phyloP scores from a whole-genome alignment of 352 stramenopile species.

The Thraustochytrium sp. region DNA sequence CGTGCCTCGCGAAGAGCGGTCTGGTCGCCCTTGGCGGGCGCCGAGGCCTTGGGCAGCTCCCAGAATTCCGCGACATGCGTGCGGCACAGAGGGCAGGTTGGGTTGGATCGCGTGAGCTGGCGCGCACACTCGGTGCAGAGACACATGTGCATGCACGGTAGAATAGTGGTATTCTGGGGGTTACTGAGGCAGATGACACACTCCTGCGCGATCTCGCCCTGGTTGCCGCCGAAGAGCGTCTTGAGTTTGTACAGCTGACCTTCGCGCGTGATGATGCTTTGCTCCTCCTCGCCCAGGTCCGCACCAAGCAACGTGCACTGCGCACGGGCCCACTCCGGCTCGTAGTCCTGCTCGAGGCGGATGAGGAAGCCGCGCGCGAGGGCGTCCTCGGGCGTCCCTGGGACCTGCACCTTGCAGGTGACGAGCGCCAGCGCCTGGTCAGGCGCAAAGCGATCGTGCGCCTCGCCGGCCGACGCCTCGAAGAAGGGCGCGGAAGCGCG shows the following conservation, averaged over 20 bases:
- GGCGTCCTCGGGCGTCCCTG: background rate
- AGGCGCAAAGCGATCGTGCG: too few relatives aligned
- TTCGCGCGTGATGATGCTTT: background rate
- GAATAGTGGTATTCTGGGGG: background rate
- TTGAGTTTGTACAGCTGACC: background rate
- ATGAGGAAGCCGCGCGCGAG: background rate
- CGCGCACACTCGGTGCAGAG: background rate
- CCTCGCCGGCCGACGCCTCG: background rate
- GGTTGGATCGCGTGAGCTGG: background rate
- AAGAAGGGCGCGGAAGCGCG: background rate
- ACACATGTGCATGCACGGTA: constrained; percentile 11
- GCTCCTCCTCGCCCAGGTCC: background rate
- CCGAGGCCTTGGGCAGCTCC: constrained; percentile 1
- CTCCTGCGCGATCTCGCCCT: background rate
- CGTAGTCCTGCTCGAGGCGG: background rate
- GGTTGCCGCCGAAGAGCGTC: background rate
- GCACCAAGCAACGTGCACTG: background rate
- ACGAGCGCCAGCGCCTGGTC: too few relatives aligned
- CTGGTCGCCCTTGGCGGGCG: too few relatives aligned
- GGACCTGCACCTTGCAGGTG: background rate
- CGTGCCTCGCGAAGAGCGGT: too few relatives aligned
- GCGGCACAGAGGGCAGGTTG: background rate
- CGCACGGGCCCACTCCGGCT: background rate
- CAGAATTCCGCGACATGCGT: background rate
- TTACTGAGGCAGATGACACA: constrained; percentile 8